Evolutionary conservation across 768 basidiomycete species (phyloP).

Genomic region (Leucocoprinus leucothites): DNA sequence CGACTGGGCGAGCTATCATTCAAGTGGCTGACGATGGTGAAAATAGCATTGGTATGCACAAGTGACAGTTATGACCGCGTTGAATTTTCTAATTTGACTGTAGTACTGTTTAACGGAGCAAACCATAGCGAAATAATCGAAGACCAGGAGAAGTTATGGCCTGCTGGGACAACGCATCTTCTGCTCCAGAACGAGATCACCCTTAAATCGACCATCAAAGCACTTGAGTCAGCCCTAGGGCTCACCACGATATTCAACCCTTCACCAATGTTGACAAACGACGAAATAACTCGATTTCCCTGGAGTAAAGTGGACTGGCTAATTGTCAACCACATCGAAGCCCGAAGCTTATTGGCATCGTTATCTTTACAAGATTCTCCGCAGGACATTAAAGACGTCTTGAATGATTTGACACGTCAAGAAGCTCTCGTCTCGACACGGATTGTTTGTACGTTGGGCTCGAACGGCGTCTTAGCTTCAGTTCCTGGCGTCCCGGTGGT

Average conservation of each 20-base stretch:
- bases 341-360: background rate
- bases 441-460: conserved; percentile 57
- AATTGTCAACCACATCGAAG: conserved; percentile 54
- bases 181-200: conserved; percentile 62
- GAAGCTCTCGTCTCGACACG: conserved; percentile 33
- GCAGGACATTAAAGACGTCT: conserved; percentile 31
- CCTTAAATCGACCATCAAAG: conserved; percentile 35
- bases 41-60: conserved; percentile 55
- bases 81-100: background rate
- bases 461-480: conserved; percentile 45
- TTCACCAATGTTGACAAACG: conserved; percentile 46
- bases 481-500: conserved; percentile 30
- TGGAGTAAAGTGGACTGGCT: conserved; percentile 54
- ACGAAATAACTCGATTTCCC: conserved; percentile 40
- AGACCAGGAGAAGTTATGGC: conserved; percentile 26
- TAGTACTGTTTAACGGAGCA: conserved; percentile 58
- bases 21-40: conserved; percentile 57
- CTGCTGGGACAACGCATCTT: conserved; percentile 43
- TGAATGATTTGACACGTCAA: conserved; percentile 16
- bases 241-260: conserved; percentile 49
- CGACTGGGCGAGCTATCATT: conserved; percentile 59
- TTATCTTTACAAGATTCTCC: conserved; percentile 27
- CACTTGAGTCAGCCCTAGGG: conserved; percentile 23
- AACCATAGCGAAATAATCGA: conserved; percentile 39
- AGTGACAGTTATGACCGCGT: background rate